phyloP scores from a whole-genome alignment of 2,329 filamentous ascomycete species.

The Ceratocystis variospora region DNA sequence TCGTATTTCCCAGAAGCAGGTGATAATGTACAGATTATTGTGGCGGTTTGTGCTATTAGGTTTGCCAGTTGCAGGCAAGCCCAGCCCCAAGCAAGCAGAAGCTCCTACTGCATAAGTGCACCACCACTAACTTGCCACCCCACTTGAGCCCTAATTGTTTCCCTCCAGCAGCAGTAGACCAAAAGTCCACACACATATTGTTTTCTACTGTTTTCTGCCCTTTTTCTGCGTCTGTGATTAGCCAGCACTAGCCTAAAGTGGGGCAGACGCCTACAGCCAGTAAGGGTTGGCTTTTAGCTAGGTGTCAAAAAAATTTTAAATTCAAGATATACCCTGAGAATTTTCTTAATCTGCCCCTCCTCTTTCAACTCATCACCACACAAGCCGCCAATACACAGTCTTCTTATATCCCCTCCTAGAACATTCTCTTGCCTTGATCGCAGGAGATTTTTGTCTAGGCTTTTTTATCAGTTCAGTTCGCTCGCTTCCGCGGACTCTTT shows the following conservation, averaged over 20 bases:
- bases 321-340: conserved; percentile 10
- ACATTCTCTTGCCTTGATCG: conserved; percentile 32
- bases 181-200: conserved; percentile 18
- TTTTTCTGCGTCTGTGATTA: conserved; percentile 10
- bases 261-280: conserved; percentile 4
- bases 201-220: not conserved
- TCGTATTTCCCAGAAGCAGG: not conserved
- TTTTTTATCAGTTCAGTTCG: conserved; percentile 15
- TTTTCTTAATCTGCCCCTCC: conserved; percentile 15
- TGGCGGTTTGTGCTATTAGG: too few relatives aligned
- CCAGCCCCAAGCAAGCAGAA: not conserved
- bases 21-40: too few relatives aligned
- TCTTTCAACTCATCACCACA: conserved; percentile 5
- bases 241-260: conserved; percentile 13
- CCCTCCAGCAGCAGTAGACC: conserved; percentile 6
- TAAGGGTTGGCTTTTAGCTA: conserved; percentile 4
- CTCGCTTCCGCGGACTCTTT: conserved; percentile 24
- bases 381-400: conserved; percentile 5
- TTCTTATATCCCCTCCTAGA: conserved; percentile 28
- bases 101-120: not conserved
- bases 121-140: conserved; percentile 16
- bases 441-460: conserved; percentile 38
- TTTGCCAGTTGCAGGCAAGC: not conserved
- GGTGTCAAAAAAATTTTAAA: conserved; percentile 10
- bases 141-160: conserved; percentile 18